Base-by-base conservation (phyloP, 2,329 filamentous ascomycete species). In the Ophiostoma sp. region DNA sequence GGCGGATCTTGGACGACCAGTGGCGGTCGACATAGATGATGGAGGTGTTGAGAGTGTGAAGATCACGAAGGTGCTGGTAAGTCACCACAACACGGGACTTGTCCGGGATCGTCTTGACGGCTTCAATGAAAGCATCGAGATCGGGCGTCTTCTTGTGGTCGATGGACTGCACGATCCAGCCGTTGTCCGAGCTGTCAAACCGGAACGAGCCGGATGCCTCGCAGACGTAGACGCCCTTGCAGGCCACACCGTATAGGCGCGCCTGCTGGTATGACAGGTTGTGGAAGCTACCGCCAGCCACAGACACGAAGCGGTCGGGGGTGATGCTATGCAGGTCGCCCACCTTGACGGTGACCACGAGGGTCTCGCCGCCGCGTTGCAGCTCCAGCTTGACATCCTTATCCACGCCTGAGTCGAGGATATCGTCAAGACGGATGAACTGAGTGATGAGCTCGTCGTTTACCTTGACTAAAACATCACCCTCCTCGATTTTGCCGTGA, bases 251-350 rank as follows among this genome's bases (percentile, higher is more conserved):
- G 77, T 97, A 98, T 4, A 97, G 85, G 9, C 95, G 89, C n/a
- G 95, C 93, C 79, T 98, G 93, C 76, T 99, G 95, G 77, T 99
- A 99, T 0, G 96, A 99, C 18, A 99, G 82, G 76, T 96, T 87
- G 80, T 99, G 96, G 82, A 99, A 98, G 69, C 93, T 94, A 38
- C 89, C 95, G 27, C 95, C 96, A 58, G 93, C 92, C 60, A 98
- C 94, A 4, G 93, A 92, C 67, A 98, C 91, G 76, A 98, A 99
- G 70, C 93, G 90, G 79, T 97, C 93, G 14, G 96, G 95, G 3
- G 95, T 98, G 77, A 99, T 99, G 69, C 85, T 86, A 80, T 99
- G 95, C 71, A 99, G 84, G 76, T 99, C 91, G 65, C 91, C 93
- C 62, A 98, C 93, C 66, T 87, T 81, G 68, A 98, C 85, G 69